Evolutionary conservation across 208 protist genomes (phyloP).

Genomic region (Tritrichomonas foetus): DNA sequence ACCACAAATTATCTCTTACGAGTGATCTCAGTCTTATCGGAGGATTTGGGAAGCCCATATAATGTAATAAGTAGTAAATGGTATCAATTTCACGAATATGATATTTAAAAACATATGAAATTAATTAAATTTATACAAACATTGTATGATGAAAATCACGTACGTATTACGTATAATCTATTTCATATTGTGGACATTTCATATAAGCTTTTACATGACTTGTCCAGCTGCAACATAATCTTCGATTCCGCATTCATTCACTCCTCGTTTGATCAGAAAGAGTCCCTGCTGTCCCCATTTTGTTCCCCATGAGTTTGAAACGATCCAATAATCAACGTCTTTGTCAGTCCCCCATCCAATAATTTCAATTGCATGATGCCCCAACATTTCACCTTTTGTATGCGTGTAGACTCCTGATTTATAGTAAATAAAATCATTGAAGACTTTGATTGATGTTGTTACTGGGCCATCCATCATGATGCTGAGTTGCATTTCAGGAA

Average conservation of each 20-base stretch:
- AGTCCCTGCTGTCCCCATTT: constrained; percentile 45
- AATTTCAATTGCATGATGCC: constrained; percentile 55
- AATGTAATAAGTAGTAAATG: too few relatives aligned
- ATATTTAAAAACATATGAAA: too few relatives aligned
- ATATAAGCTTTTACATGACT: neutral
- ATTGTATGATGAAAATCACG: too few relatives aligned
- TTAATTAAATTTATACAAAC: too few relatives aligned
- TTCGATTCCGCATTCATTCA: constrained; percentile 59
- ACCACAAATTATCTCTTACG: too few relatives aligned
- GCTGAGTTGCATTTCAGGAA: constrained; percentile 46
- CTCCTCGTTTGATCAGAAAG: constrained; percentile 46
- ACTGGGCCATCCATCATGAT: constrained; percentile 53
- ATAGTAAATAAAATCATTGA: constrained; percentile 54
- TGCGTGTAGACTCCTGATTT: constrained; percentile 55
- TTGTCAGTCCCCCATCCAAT: constrained; percentile 56
- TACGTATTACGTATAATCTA: too few relatives aligned
- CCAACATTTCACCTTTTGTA: constrained; percentile 38
- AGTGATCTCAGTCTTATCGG: too few relatives aligned
- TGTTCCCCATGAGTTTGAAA: constrained; percentile 46
- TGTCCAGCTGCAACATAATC: constrained; percentile 48
- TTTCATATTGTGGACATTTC: too few relatives aligned
- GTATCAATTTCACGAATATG: too few relatives aligned
- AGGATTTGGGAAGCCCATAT: too few relatives aligned
- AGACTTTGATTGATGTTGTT: constrained; percentile 53
- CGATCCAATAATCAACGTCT: constrained; percentile 47